Evolutionary conservation across 2,329 filamentous ascomycete species (phyloP).

Genomic region (Exophiala sp.): DNA sequence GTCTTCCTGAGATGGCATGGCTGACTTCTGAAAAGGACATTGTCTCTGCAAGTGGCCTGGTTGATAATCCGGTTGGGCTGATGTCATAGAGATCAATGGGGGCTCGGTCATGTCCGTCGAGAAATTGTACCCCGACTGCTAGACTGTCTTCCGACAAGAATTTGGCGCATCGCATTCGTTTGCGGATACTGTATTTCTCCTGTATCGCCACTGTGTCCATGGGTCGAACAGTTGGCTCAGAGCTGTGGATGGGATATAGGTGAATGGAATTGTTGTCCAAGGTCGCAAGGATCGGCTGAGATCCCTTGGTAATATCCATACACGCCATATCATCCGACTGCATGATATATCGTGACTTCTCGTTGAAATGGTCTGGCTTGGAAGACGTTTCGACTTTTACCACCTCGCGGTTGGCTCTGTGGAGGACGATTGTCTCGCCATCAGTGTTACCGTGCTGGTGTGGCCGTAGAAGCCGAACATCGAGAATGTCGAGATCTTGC

Average conservation of each 20-base stretch:
- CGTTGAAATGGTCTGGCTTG: slow-evolving; percentile 36
- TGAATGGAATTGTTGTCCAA: slow-evolving; percentile 45
- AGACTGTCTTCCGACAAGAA: slow-evolving; percentile 48
- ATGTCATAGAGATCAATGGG: slow-evolving; percentile 49
- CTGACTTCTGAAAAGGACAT: slow-evolving; percentile 1
- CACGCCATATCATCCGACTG: slow-evolving; percentile 42
- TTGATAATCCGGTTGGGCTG: slow-evolving; percentile 40
- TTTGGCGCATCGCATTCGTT: slow-evolving; percentile 46
- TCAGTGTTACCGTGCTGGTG: slow-evolving; percentile 35
- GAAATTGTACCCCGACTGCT: slow-evolving; percentile 47
- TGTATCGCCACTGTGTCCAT: slow-evolving; percentile 34
- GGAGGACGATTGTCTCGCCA: slow-evolving; percentile 48
- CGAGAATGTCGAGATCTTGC: slow-evolving; percentile 53
- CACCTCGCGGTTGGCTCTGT: slow-evolving; percentile 50
- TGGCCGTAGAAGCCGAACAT: slow-evolving; percentile 48
- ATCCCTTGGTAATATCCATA: slow-evolving; percentile 42
- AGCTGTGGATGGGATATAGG: slow-evolving; percentile 41
- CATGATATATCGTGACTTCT: slow-evolving; percentile 36
- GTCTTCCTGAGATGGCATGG: slow-evolving; percentile 18
- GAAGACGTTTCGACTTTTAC: slow-evolving; percentile 32
- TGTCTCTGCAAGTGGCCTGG: slow-evolving; percentile 27
- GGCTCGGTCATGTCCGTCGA: slow-evolving; percentile 32
- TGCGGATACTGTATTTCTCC: slow-evolving; percentile 22
- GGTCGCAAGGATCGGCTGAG: slow-evolving; percentile 45
- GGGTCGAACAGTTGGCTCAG: slow-evolving; percentile 34